phyloP scores from a whole-genome alignment of 768 basidiomycete genomes.

The Tricholoma sp. region DNA sequence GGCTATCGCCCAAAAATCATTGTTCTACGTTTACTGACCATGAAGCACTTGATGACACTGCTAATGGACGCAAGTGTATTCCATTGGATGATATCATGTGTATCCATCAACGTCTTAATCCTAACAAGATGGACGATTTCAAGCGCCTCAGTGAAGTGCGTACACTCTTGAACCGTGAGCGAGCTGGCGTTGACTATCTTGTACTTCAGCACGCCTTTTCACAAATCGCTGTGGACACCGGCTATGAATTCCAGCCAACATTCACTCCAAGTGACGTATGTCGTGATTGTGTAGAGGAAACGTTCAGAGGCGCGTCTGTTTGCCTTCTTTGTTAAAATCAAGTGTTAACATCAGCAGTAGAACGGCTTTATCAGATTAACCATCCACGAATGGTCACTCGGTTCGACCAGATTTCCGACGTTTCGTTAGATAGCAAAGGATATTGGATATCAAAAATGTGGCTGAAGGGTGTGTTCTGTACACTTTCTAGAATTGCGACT shows the following conservation, averaged over 20 bases:
- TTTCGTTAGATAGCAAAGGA: conserved; percentile 36
- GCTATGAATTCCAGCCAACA: conserved; percentile 43
- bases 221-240: conserved; percentile 37
- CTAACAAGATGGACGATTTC: conserved; percentile 53
- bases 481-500: neutral
- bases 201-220: conserved; percentile 37
- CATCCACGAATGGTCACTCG: conserved; percentile 57
- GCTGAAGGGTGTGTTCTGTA: conserved; percentile 55
- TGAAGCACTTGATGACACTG: conserved; percentile 1
- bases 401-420: conserved; percentile 51
- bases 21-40: conserved; percentile 13
- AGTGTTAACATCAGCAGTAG: conserved; percentile 30
- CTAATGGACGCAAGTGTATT: conserved; percentile 22
- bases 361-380: conserved; percentile 61
- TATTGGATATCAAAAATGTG: conserved; percentile 79
- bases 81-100: conserved; percentile 52
- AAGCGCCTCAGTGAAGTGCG: conserved; percentile 61
- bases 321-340: neutral
- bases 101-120: conserved; percentile 56
- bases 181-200: neutral
- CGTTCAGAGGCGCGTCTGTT: conserved; percentile 48
- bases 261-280: conserved; percentile 54
- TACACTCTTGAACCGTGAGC: neutral
- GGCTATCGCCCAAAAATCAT: conserved; percentile 44
- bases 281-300: conserved; percentile 45